Evolutionary conservation across 2,329 filamentous ascomycete species (phyloP), one percentile per base, ranked within the genome.

Genomic region (Westerdykella sp.): DNA sequence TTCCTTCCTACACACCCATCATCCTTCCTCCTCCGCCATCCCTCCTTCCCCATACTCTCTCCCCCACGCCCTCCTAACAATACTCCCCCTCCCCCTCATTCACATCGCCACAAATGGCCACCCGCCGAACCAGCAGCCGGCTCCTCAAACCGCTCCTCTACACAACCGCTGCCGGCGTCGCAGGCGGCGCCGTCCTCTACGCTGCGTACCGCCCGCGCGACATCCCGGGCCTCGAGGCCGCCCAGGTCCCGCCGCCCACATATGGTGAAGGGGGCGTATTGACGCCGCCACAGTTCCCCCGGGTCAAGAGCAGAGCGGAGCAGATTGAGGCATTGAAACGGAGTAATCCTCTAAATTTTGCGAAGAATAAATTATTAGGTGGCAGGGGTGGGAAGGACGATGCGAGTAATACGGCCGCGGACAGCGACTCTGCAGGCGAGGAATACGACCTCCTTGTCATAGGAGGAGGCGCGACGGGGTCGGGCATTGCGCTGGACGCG

Each of bases 401-500:
- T 35, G n/a, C 5, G 39, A 28, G 11, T 9, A 28, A 12, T 28
- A 12, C 51, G n/a, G 51, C 59, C 13, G 54, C 51, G 39, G 55
- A 57, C 38, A 53, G 51, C 37, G 25, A 28, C 25, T 9, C 25
- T 10, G 4, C 4, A 28, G 56, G 49, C 3, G 64, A 67, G 13
- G 68, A 69, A 10, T 91, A 90, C 57, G 87, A 91, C 62, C 72
- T 93, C 34, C 72, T 91, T 50, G 74, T 93, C 56, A 87, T 91
- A 56, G 86, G 86, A 44, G 85, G 81, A 50, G 86, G 86, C 51
- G 86, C 86, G 12, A 91, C 87, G 2, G 86, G 86, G 12, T 77
- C 85, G 5, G 86, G 86, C 18, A 87, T 93, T 56, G 86, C 87
- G 11, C 77, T 93, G 37, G 86, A 93, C 67, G 86, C 86, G 30